phyloP scores from a whole-genome alignment of 2,329 filamentous ascomycete species.

The Acrocalymma vagum region DNA sequence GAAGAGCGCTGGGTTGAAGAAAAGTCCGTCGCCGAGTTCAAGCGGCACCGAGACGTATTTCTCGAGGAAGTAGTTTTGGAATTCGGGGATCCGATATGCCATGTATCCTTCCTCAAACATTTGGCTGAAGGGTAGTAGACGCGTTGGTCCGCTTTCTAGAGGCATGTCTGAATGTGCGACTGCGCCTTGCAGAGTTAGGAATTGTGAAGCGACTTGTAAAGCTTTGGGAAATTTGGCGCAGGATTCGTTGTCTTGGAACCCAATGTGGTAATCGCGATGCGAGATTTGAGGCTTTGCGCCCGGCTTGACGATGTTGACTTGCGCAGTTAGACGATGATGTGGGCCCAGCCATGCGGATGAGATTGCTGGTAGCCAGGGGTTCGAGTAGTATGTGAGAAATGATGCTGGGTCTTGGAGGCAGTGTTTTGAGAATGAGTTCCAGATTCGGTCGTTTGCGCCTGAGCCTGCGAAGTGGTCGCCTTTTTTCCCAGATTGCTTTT shows the following conservation, averaged over 20 bases:
- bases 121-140: slow-evolving; percentile 69
- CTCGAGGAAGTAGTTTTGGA: slow-evolving; percentile 63
- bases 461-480: slow-evolving; percentile 69
- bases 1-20: slow-evolving; percentile 71
- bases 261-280: slow-evolving; percentile 72
- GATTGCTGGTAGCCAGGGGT: slow-evolving; percentile 64
- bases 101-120: slow-evolving; percentile 65
- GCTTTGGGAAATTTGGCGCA: slow-evolving; percentile 58
- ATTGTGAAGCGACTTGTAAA: slow-evolving; percentile 64
- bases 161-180: slow-evolving; percentile 71
- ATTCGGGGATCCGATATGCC: slow-evolving; percentile 63
- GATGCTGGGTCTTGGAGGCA: slow-evolving; percentile 59
- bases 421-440: slow-evolving; percentile 73
- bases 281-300: slow-evolving; percentile 65
- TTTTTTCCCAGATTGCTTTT: slow-evolving; percentile 53
- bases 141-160: slow-evolving; percentile 65
- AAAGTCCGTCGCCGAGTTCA: slow-evolving; percentile 66
- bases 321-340: slow-evolving; percentile 66
- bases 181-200: slow-evolving; percentile 69
- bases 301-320: slow-evolving; percentile 70
- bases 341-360: slow-evolving; percentile 67
- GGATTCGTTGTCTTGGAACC: slow-evolving; percentile 63
- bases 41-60: slow-evolving; percentile 64
- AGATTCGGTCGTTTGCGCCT: slow-evolving; percentile 68
- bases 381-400: slow-evolving; percentile 67